Base-by-base conservation (phyloP, 2,329 filamentous ascomycete genomes). In the Claviceps sp. region DNA sequence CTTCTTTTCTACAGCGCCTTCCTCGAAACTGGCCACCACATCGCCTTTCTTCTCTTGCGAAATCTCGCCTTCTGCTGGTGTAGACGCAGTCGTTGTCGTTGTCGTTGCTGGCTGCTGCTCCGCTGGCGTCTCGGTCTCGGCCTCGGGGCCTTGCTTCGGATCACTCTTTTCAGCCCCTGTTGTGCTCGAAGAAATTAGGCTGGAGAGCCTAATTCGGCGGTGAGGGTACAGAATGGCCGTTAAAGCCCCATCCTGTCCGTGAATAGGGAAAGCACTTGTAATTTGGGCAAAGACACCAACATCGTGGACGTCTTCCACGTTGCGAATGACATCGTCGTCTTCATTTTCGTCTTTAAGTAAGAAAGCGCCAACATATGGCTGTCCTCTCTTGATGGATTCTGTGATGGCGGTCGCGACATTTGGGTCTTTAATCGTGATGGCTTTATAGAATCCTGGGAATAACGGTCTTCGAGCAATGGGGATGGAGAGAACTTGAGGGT, bases 381-480 rank as follows among this genome's bases (percentile, higher is more conserved):
- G 94, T 0, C 93, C 93, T 50, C 91, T 79, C 75, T 95, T 95
- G 66, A 97, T 88, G 77, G 95, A 93, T 65, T 98, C 94, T 54
- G 90, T 86, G 58, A 98, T 95, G 22, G 93, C 93, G 41, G 84
- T 82, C 14, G 90, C 86, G 38, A 98, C 93, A 60, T 93, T 87
- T 18, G 87, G 87, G 63, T 98, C 89, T 64, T 88, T 85, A 59
- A 98, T 95, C 3, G 91, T 98, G 59, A 98, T 93, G 9, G 93
- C 91, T 70, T 98, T 98, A 74, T 98, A 98, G 70, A 97, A 98
- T 1, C 93, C 93, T 1, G 93, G 93, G 69, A 97, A 98, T 13
- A 98, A 73, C 11, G 93, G 93, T 50, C 93, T 79, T 67, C 94
- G 89, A 30, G 89, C 87, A 61, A 98, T 96, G 7, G 93, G 93